Percentiles rank a stretch among this genome's conserved stretches.
phyloP scores from a whole-genome alignment of 305 asterid species.

The Fraxinus sp. region DNA sequence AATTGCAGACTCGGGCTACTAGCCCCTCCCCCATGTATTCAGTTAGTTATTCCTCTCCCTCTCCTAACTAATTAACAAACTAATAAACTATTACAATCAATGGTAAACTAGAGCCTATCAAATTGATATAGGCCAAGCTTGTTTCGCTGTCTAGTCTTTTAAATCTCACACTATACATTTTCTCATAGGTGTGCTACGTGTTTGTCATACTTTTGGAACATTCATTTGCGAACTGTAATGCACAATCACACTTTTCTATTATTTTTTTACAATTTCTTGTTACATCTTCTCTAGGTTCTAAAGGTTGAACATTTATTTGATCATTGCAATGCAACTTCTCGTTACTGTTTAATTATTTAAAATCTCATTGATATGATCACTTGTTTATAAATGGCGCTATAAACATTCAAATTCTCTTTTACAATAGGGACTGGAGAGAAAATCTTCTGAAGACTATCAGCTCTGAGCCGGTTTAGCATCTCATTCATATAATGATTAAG shows the following conservation, averaged over 20 bases:
- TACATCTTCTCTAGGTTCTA: background rate
- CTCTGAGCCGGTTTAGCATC: background rate
- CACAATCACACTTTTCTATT: background rate
- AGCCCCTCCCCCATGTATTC: too few relatives aligned
- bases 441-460: background rate
- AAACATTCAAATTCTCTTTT: background rate
- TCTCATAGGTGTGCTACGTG: background rate
- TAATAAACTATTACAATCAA: too few relatives aligned
- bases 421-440: background rate
- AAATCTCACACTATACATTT: background rate
- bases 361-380: background rate
- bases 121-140: background rate
- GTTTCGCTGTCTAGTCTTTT: background rate
- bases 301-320: background rate
- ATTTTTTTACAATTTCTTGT: background rate
- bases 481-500: slow-evolving; percentile 38
- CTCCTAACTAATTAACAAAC: too few relatives aligned
- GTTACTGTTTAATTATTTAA: background rate
- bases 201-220: background rate
- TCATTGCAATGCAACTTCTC: background rate
- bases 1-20: too few relatives aligned
- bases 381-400: background rate
- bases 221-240: background rate
- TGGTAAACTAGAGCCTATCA: background rate
- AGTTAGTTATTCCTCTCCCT: too few relatives aligned